Base-by-base conservation (phyloP, 2,329 filamentous ascomycete genomes). In the Aspergillus candidus region DNA sequence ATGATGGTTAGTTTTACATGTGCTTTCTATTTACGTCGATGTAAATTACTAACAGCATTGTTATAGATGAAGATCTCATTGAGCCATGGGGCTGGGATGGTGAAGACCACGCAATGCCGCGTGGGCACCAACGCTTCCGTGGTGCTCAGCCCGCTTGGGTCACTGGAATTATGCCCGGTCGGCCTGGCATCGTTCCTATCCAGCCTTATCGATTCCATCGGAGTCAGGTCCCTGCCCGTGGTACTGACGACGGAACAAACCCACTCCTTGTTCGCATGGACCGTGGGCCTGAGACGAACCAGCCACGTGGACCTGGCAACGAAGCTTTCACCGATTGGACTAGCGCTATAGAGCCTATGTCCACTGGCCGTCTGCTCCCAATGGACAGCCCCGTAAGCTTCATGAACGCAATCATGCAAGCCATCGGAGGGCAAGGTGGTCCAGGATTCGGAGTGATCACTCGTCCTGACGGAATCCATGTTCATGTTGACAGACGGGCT, bases 171-270 rank as follows among this genome's bases (percentile, higher is more conserved):
- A 72, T 76, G 51, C 75, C 78, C 33, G 77, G 80, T 54, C 73
- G 77, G 46, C 57, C 62, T 44, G 66, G 61, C 32, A 63, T 63
- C 29, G 57, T 68, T 41, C 61, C 63, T 11, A 67, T 69, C 15
- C 67, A 67, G 32, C 62, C 65, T 12, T 72, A 72, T 48, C 67
- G 71, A 43, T 62, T 71, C 30, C 70, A 72, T 47, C 63, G 71
- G 36, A 64, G 57, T 31, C 62, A 69, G 39, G 56, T 65, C 11
- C 72, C 77, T 29, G 69, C 78, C 41, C 75, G 78, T 44, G 74
- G 74, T 22, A 75, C 78, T 30, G 88, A 95, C 52, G 90, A 96
- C 61, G 89, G 88, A 3, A 76, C 82, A 15, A 96, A 97, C 59
- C 91, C 91, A 35, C 74, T 97, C 11, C 79, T 97, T 42, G 84